Percentiles rank a stretch among this genome's conserved stretches.
Evolutionary conservation across 106 monocot species (phyloP).

Genomic region (Narthecium ossifragum): DNA sequence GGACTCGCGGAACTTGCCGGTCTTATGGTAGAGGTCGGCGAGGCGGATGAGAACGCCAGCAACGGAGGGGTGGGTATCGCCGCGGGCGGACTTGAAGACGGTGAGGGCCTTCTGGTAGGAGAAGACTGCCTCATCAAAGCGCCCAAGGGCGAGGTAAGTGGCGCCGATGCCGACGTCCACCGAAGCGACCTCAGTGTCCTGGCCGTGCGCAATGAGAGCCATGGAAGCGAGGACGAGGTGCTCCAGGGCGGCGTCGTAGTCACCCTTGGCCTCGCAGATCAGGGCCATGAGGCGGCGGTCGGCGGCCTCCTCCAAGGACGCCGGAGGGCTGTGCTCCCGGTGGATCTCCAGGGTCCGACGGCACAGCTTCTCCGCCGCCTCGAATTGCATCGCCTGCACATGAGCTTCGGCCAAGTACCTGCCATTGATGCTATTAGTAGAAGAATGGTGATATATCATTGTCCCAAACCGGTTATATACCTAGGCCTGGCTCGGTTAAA

Average conservation of each 20-base stretch:
- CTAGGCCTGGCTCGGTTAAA: too few relatives aligned
- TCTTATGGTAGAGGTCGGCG: constrained; percentile 38
- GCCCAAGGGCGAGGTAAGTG: constrained; percentile 34
- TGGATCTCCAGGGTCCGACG: constrained; percentile 37
- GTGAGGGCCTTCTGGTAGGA: constrained; percentile 49
- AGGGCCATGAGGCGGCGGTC: constrained; percentile 43
- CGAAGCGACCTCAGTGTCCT: constrained; percentile 32
- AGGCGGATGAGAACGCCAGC: constrained; percentile 36
- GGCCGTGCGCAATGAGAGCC: constrained; percentile 36
- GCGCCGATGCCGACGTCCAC: constrained; percentile 34
- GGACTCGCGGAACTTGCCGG: constrained; percentile 38
- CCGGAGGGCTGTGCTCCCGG: constrained; percentile 26
- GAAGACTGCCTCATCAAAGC: constrained; percentile 46
- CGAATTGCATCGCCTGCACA: constrained; percentile 42
- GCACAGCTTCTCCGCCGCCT: constrained; percentile 43
- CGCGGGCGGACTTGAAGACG: constrained; percentile 40
- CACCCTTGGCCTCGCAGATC: constrained; percentile 39
- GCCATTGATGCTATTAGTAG: too few relatives aligned
- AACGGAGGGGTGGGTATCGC: constrained; percentile 30
- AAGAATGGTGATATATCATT: too few relatives aligned
- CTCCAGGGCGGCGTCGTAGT: constrained; percentile 31
- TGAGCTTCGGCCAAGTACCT: constrained; percentile 44
- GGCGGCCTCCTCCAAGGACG: constrained; percentile 26
- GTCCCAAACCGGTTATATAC: too few relatives aligned
- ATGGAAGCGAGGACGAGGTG: constrained; percentile 45